Base-by-base conservation (phyloP, 2,329 filamentous ascomycete species). In the Alternaria sp. region DNA sequence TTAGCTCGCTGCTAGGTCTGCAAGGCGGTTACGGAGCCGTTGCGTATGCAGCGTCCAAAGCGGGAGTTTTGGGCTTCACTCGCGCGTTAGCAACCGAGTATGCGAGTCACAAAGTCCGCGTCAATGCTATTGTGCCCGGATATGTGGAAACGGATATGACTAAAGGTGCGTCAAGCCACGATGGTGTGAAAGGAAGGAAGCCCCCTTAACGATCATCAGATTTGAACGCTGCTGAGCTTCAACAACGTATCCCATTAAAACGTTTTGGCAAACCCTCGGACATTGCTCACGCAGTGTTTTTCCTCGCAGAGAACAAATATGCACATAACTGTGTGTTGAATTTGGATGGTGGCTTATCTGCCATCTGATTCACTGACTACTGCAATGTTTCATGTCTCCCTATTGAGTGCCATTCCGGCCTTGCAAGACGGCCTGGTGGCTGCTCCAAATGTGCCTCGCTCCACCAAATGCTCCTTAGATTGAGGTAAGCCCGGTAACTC, bases 241-340 rank as follows among this genome's bases (percentile, higher is more conserved):
- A 75, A 23, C 71, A 80, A 34, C 72, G 81, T 49, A 92, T 92
- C 49, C 91, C 91, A 1, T 72, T 85, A 14, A 79, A 80, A 29
- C 87, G 92, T 29, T 86, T 94, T 62, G 92, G 91, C 14, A 79
- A 80, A 33, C 81, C 85, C 7, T 82, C 85, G 26, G 92, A 96
- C 75, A 86, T 96, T 31, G 92, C 92, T n/a, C 88, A 93, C 71
- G 92, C 92, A 54, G 91, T 90, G 45, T 72, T 89, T 28, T 96
- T 96, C 75, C 83, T 96, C 14, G 89, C 86, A 29, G 83, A 84
- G 45, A 96, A 95, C 76, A 80, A 85, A 62, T 97, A 94, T 78
- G 90, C 92, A 55, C 94, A 94, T 75, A 96, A 96, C 66, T 95
- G 91, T 75, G 84, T 93, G 50, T 82, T 97, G 51, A 95, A 93